Conservation (phyloP, 176 grass and related monocot genomes). For the Stipa capillata region DNA sequence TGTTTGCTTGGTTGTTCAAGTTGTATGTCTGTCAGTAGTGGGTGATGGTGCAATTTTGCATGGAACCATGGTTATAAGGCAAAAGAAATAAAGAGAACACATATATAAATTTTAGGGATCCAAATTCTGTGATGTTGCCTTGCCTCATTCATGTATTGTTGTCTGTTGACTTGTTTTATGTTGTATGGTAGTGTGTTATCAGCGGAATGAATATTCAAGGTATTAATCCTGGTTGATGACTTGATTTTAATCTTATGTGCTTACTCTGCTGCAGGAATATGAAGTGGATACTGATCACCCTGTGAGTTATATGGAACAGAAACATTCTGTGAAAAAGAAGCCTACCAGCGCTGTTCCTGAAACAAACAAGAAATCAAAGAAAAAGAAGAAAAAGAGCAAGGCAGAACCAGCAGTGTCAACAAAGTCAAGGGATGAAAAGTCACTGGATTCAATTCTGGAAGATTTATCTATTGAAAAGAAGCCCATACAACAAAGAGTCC, state of each 20-base stretch:
- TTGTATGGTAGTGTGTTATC: background rate
- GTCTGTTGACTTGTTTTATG: background rate
- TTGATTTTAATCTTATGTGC: background rate
- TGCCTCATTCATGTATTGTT: background rate
- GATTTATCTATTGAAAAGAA: conserved; percentile 65
- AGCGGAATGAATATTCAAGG: background rate
- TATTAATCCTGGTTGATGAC: background rate
- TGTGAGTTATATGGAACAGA: conserved; percentile 19
- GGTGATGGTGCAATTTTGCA: background rate
- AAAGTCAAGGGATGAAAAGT: conserved; percentile 44
- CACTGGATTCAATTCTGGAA: conserved; percentile 70
- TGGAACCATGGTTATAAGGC: background rate
- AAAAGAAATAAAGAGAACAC: background rate
- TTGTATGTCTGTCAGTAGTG: background rate
- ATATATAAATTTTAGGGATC: background rate
- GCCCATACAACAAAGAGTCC: conserved; percentile 10
- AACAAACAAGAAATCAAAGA: conserved; percentile 87
- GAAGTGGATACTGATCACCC: conserved; percentile 40
- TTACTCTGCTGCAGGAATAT: conserved; percentile 56
- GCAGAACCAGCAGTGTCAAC: background rate
- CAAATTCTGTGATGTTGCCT: background rate
- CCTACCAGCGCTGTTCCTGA: conserved; percentile 9
- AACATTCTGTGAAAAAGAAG: conserved; percentile 33
- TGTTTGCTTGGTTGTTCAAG: background rate
- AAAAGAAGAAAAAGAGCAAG: conserved; percentile 94